Evolutionary conservation across 345 rosid genomes (phyloP).

Genomic region (Eutrema yunnanense): DNA sequence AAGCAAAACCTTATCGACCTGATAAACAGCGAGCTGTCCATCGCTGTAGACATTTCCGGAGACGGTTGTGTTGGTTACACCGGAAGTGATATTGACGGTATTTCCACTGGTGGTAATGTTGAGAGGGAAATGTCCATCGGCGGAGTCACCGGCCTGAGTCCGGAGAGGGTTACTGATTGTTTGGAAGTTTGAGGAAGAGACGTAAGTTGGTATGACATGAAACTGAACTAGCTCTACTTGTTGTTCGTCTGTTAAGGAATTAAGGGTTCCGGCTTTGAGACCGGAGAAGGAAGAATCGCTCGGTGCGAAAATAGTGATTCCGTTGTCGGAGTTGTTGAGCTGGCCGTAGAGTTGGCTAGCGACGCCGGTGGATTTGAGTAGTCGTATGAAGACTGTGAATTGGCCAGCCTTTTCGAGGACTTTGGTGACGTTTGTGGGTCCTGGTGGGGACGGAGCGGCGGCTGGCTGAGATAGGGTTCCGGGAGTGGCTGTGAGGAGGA

Average conservation of each 20-base stretch:
- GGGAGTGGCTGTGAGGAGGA: slow-evolving; percentile 16
- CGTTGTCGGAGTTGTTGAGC: slow-evolving; percentile 43
- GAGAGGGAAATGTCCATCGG: slow-evolving; percentile 35
- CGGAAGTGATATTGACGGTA: slow-evolving; percentile 36
- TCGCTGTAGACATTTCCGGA: slow-evolving; percentile 41
- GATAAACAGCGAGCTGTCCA: slow-evolving; percentile 44
- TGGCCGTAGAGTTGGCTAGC: slow-evolving; percentile 36
- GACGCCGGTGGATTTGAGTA: slow-evolving; percentile 47
- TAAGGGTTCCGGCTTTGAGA: slow-evolving; percentile 39
- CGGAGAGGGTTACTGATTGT: slow-evolving; percentile 42
- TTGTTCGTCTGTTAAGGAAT: slow-evolving; percentile 35
- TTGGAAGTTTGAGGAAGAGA: slow-evolving; percentile 36
- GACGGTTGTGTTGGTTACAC: slow-evolving; percentile 42
- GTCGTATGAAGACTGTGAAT: slow-evolving; percentile 45
- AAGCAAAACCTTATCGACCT: slow-evolving; percentile 37
- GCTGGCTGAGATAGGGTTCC: slow-evolving; percentile 31
- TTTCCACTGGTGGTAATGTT: slow-evolving; percentile 39
- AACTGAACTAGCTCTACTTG: slow-evolving; percentile 39
- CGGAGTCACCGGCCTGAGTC: slow-evolving; percentile 43
- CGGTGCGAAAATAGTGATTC: slow-evolving; percentile 47
- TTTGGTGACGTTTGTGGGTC: slow-evolving; percentile 52
- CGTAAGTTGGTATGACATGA: slow-evolving; percentile 37
- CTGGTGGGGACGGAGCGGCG: slow-evolving; percentile 33
- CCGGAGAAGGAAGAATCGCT: slow-evolving; percentile 37
- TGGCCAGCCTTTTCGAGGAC: slow-evolving; percentile 56